These are phyloP conservation scores for Suillus subluteus DNA, from an alignment of 768 basidiomycete species.

Conservation along the genomic window DNA sequence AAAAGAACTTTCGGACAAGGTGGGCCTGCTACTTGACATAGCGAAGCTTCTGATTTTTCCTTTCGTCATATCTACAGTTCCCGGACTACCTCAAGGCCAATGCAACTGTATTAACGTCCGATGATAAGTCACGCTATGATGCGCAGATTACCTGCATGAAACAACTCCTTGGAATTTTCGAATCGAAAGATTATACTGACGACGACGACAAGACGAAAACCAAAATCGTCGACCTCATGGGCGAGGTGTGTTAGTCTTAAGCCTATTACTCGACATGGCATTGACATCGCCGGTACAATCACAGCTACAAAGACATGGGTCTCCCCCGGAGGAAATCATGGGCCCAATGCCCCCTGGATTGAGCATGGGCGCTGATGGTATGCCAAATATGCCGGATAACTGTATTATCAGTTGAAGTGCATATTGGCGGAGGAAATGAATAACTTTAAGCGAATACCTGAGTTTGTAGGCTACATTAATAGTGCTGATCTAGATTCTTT, in stretches of 20 bases:
- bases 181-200: constrained; percentile 61
- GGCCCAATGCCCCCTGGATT: constrained; percentile 79
- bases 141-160: constrained; percentile 60
- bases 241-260: constrained; percentile 52
- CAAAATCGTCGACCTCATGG: constrained; percentile 70
- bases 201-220: constrained; percentile 47
- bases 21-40: constrained; percentile 30
- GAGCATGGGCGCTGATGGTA: constrained; percentile 55
- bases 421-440: background rate
- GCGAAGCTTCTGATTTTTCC: constrained; percentile 5
- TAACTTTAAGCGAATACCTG: background rate
- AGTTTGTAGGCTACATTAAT: background rate
- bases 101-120: constrained; percentile 50
- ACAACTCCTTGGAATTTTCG: constrained; percentile 67
- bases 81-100: constrained; percentile 72
- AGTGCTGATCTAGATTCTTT: background rate
- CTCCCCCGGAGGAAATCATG: constrained; percentile 83
- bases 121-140: constrained; percentile 67
- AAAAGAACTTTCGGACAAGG: constrained; percentile 77
- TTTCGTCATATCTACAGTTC: constrained; percentile 51
- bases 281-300: background rate
- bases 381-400: constrained; percentile 46
- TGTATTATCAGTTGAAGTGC: constrained; percentile 20
- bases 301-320: constrained; percentile 81
- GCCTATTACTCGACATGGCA: background rate